Conservation (phyloP, 164 flowering plant genomes). For the Akebia trifoliata region DNA sequence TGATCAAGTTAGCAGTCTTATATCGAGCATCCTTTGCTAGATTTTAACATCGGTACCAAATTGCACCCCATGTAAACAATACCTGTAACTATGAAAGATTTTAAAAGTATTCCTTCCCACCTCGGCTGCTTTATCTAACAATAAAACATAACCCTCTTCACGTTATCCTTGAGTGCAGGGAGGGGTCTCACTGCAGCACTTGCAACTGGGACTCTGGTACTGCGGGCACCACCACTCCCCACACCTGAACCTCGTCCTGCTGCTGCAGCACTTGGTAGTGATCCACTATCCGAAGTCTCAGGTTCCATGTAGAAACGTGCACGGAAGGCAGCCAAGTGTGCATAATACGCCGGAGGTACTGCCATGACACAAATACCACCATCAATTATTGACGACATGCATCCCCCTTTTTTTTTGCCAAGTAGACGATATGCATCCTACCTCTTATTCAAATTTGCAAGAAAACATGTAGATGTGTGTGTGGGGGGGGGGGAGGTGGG, state of each 20-base stretch:
- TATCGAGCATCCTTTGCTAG: no score
- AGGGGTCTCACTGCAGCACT: conserved; percentile 59
- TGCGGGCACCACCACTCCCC: conserved; percentile 27
- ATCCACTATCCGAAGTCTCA: conserved; percentile 70
- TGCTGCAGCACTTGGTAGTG: conserved; percentile 47
- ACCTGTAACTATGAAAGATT: no score
- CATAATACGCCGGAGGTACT: conserved; percentile 88
- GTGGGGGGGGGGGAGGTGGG: no score
- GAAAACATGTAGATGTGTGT: no score
- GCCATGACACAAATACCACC: conserved; percentile 15
- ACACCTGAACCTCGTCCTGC: conserved; percentile 40
- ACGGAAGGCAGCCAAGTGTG: conserved; percentile 75
- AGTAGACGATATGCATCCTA: no score
- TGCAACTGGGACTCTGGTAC: conserved; percentile 40
- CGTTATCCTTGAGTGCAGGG: conserved; percentile 69
- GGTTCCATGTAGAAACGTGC: conserved; percentile 87
- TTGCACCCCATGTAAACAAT: no score
- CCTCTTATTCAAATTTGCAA: no score
- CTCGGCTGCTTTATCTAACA: conserved; percentile 32
- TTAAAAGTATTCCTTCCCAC: no score
- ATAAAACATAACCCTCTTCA: conserved; percentile 76
- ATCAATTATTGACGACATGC: no score
- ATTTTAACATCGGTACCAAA: no score
- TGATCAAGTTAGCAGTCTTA: no score
- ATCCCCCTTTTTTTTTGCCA: no score